phyloP scores from a whole-genome alignment of 208 protist species.

The Trypanosoma cruzi region DNA sequence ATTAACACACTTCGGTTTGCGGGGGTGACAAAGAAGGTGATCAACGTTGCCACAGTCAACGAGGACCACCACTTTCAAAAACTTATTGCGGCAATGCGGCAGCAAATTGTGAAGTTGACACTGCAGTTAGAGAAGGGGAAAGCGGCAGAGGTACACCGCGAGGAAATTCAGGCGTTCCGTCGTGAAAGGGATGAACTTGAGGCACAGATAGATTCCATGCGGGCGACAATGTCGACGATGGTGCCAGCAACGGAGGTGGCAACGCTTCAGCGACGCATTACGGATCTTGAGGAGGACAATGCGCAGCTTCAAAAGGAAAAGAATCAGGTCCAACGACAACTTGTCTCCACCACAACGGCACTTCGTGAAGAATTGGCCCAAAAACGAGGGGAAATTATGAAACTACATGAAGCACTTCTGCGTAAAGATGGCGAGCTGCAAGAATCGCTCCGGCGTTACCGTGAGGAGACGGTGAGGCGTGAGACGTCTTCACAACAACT shows the following conservation, averaged over 20 bases:
- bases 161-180: slow-evolving; percentile 49
- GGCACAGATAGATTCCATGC: slow-evolving; percentile 43
- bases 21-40: slow-evolving; percentile 78
- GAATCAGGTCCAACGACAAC: slow-evolving; percentile 47
- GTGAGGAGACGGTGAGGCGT: slow-evolving; percentile 14
- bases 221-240: slow-evolving; percentile 34
- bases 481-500: slow-evolving; percentile 9
- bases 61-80: slow-evolving; percentile 84
- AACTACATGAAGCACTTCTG: slow-evolving; percentile 41
- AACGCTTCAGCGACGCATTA: slow-evolving; percentile 42
- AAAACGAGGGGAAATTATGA: slow-evolving; percentile 46
- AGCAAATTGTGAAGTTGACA: slow-evolving; percentile 81
- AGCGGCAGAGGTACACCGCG: slow-evolving; percentile 53
- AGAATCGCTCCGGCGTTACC: slow-evolving; percentile 41
- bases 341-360: slow-evolving; percentile 44
- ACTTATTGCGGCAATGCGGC: slow-evolving; percentile 66
- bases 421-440: slow-evolving; percentile 36
- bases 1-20: slow-evolving; percentile 90
- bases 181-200: slow-evolving; percentile 50
- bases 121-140: slow-evolving; percentile 78
- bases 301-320: slow-evolving; percentile 49
- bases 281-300: slow-evolving; percentile 50
- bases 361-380: slow-evolving; percentile 72
- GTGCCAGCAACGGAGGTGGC: slow-evolving; percentile 43
- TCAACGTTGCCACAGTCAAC: slow-evolving; percentile 87